Evolutionary conservation across 176 grass and related monocot genomes (phyloP).

Genomic region (Alloteropsis semialata): DNA sequence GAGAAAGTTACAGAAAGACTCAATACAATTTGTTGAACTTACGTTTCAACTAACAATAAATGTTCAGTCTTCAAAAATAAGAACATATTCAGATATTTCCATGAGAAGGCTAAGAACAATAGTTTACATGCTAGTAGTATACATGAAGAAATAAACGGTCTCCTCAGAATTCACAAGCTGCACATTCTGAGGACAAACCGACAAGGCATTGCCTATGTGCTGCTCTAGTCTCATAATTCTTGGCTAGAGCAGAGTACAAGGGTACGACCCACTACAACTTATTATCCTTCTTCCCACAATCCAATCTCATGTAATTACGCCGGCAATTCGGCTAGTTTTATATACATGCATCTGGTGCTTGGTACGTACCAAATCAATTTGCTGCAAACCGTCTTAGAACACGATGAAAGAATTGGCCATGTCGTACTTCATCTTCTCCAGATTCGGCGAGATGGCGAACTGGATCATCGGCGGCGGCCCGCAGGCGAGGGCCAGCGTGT

Average conservation of each 20-base stretch:
- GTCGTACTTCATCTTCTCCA: conserved; percentile 96
- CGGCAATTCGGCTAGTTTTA: conserved; percentile 28
- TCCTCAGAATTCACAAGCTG: neutral
- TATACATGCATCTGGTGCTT: neutral
- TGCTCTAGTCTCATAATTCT: neutral
- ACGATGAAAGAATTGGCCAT: conserved; percentile 56
- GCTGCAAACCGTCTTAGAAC: conserved; percentile 31
- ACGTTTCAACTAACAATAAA: conserved; percentile 1
- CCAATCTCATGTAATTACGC: neutral
- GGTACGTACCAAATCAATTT: neutral
- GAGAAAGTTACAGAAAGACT: neutral
- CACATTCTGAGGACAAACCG: conserved; percentile 8
- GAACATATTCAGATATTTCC: conserved; percentile 6
- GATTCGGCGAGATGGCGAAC: conserved; percentile 76
- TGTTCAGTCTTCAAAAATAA: neutral
- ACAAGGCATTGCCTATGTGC: conserved; percentile 24
- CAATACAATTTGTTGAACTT: neutral
- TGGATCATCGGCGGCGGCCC: conserved; percentile 94
- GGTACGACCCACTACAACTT: neutral
- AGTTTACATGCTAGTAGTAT: conserved; percentile 21
- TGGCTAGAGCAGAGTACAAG: conserved; percentile 25
- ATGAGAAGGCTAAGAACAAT: neutral
- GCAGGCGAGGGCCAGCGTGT: conserved; percentile 75
- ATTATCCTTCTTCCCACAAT: neutral
- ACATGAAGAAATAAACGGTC: conserved; percentile 9